phyloP scores from a whole-genome alignment of 2,329 filamentous ascomycete species.

The Microcyclospora tardicrescens region DNA sequence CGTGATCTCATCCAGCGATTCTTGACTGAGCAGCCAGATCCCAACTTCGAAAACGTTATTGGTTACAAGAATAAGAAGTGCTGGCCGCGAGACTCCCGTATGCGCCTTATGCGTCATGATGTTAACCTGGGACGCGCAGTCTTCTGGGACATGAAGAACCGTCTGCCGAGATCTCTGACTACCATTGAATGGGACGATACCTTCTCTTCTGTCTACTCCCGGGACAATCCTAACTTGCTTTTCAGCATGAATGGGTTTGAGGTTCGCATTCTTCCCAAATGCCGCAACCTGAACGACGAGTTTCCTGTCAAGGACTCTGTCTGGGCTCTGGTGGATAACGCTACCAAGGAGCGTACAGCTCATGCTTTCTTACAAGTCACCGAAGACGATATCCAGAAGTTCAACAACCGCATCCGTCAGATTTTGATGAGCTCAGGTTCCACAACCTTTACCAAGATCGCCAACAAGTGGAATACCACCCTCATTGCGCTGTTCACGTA shows the following conservation, averaged over 20 bases:
- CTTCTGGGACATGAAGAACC: constrained; percentile 98
- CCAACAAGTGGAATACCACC: constrained; percentile 99
- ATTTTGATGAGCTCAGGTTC: constrained; percentile 99
- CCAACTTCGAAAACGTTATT: constrained; percentile 98
- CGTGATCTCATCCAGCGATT: constrained; percentile 94
- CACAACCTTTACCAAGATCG: constrained; percentile 98
- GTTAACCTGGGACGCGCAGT: constrained; percentile 94
- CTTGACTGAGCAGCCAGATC: constrained; percentile 93
- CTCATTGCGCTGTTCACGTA: constrained; percentile 96
- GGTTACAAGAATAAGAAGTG: constrained; percentile 99
- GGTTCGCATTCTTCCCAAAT: constrained; percentile 90
- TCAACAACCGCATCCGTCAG: constrained; percentile 96
- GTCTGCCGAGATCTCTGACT: constrained; percentile 82
- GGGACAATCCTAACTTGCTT: constrained; percentile 90
- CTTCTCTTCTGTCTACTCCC: constrained; percentile 93
- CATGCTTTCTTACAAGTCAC: constrained; percentile 97
- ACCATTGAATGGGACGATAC: constrained; percentile 99
- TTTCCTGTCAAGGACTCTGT: constrained; percentile 97
- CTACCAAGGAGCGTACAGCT: constrained; percentile 90
- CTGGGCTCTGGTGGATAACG: constrained; percentile 93
- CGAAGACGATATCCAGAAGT: constrained; percentile 94
- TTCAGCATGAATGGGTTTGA: constrained; percentile 99
- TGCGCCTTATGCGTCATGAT: constrained; percentile 97
- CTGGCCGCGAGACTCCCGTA: constrained; percentile 93
- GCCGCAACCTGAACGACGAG: constrained; percentile 86